Percentiles rank a stretch among this genome's conserved stretches.
Evolutionary conservation across 768 basidiomycete genomes (phyloP).

Genomic region (Obba rivulosa): DNA sequence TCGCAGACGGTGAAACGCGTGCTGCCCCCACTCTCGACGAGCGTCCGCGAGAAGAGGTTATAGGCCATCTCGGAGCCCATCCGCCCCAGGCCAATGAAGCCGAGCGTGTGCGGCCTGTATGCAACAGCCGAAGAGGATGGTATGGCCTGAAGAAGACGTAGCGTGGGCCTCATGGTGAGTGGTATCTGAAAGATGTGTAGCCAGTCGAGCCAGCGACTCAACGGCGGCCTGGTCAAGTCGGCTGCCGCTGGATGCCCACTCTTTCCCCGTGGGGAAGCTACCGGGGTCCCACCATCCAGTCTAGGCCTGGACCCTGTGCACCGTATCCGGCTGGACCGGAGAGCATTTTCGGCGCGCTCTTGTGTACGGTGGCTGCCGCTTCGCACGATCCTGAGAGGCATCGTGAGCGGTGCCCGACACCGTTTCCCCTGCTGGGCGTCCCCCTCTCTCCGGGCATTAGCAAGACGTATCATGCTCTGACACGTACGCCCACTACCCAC

Average conservation of each 20-base stretch:
- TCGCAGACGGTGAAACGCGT: constrained; percentile 76
- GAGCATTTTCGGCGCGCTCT: too few species aligned
- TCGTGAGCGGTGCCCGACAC: too few species aligned
- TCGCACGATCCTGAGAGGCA: too few species aligned
- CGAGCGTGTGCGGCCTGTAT: constrained; percentile 41
- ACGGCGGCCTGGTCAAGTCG: not conserved
- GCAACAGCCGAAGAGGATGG: constrained; percentile 3
- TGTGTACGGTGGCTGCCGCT: too few species aligned
- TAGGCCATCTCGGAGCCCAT: constrained; percentile 88
- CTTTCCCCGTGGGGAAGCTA: constrained; percentile 13
- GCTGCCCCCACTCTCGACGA: constrained; percentile 41
- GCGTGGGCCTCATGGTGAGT: constrained; percentile 46
- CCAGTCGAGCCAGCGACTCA: not conserved
- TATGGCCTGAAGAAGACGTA: constrained; percentile 26
- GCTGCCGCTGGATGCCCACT: too few species aligned
- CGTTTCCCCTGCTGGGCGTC: too few species aligned
- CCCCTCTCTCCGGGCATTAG: constrained; percentile 2
- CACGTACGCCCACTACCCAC: constrained; percentile 9
- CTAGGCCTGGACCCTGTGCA: too few species aligned
- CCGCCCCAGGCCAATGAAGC: constrained; percentile 82
- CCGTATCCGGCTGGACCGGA: too few species aligned
- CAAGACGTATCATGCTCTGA: constrained; percentile 10
- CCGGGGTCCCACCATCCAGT: constrained; percentile 6
- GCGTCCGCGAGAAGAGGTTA: constrained; percentile 77
- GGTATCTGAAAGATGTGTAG: not conserved